A percentile compares a stretch with the other conserved stretches of the same genome.
Conservation (phyloP, 441 rosid species). For the Pelargonium fulgidum region DNA sequence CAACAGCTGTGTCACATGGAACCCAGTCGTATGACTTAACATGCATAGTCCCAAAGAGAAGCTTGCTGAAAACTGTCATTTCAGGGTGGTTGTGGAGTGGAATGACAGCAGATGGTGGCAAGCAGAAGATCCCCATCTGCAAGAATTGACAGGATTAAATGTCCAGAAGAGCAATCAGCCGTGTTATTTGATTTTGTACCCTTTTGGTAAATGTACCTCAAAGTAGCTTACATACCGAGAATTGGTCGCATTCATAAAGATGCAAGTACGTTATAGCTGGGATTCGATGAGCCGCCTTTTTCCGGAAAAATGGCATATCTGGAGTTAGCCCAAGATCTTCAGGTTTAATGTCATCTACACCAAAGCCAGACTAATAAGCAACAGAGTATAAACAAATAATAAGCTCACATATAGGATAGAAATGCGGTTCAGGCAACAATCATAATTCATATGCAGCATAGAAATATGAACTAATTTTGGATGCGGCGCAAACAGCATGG, state of each 20-base stretch:
- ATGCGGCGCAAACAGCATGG: no score
- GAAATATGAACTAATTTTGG: background rate
- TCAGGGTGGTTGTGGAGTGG: conserved; percentile 95
- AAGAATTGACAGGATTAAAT: conserved; percentile 14
- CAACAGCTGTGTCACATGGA: conserved; percentile 26
- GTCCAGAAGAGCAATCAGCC: background rate
- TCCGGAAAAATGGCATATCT: conserved; percentile 41
- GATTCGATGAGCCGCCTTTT: background rate
- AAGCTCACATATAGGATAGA: background rate
- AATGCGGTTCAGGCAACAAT: background rate
- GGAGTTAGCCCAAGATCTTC: conserved; percentile 53
- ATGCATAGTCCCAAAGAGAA: conserved; percentile 83
- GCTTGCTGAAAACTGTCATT: conserved; percentile 94
- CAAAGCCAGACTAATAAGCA: conserved; percentile 10
- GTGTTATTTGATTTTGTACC: background rate
- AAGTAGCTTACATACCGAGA: conserved; percentile 46
- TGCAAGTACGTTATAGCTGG: conserved; percentile 57
- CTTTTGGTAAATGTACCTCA: background rate
- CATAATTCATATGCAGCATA: background rate
- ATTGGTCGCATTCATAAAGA: conserved; percentile 46
- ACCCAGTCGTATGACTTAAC: conserved; percentile 92
- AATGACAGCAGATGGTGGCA: conserved; percentile 77
- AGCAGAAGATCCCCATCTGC: conserved; percentile 90
- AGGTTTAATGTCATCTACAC: conserved; percentile 50
- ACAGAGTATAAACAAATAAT: no score